A percentile compares a stretch with the other conserved stretches of the same genome.
phyloP scores from a whole-genome alignment of 129 eudicot genomes.

The Chrysanthemum makinoi region DNA sequence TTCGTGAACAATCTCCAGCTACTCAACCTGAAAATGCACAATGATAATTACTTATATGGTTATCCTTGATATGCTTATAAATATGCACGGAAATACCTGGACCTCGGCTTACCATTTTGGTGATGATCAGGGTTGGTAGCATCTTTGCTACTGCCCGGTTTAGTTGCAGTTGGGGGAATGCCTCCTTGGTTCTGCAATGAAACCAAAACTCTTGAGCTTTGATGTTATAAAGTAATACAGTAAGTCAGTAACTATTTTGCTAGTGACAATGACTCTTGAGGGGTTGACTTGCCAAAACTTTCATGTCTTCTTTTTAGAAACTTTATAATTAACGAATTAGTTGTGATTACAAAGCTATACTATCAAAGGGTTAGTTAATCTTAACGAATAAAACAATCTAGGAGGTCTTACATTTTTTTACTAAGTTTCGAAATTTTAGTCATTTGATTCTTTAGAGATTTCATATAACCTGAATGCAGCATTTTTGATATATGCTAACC shows the following conservation, averaged over 20 bases:
- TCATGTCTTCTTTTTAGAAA: background rate
- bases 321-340: background rate
- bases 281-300: background rate
- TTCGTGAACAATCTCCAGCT: conserved; percentile 11
- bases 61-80: background rate
- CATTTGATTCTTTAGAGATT: background rate
- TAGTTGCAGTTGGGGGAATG: conserved; percentile 32
- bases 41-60: background rate
- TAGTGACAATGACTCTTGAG: background rate
- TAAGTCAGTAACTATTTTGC: too few species aligned
- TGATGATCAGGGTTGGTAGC: conserved; percentile 34
- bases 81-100: background rate
- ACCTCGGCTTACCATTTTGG: conserved; percentile 30
- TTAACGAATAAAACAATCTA: background rate
- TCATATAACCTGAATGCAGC: background rate
- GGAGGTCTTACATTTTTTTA: background rate
- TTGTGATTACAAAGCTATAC: too few species aligned
- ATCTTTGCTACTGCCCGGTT: conserved; percentile 45
- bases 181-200: conserved; percentile 40
- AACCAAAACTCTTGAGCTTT: background rate
- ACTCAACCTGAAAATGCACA: conserved; percentile 41
- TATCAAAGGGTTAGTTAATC: too few species aligned
- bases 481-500: background rate
- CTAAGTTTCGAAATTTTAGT: background rate
- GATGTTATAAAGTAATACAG: background rate